Conservation (phyloP, 345 rosid genomes). For the Rubroshorea leprosula region DNA sequence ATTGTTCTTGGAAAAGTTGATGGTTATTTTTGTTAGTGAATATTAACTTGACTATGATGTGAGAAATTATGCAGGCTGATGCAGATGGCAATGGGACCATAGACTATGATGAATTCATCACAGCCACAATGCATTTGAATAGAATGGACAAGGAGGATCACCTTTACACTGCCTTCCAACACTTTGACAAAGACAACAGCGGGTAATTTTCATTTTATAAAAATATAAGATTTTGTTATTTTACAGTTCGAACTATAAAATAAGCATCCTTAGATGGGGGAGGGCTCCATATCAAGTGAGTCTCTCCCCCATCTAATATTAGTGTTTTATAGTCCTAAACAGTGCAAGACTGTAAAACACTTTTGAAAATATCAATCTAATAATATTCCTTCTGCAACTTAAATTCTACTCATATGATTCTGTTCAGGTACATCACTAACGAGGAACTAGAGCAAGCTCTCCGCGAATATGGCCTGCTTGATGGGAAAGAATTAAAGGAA, state of each 20-base stretch:
- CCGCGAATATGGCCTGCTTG: slow-evolving; percentile 69
- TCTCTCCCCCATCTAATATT: no score
- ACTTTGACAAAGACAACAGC: slow-evolving; percentile 78
- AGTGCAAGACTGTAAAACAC: no score
- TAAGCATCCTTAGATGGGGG: no score
- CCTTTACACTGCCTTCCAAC: slow-evolving; percentile 76
- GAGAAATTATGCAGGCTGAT: slow-evolving; percentile 49
- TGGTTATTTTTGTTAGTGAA: background rate
- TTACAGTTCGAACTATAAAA: background rate
- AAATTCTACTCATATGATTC: no score
- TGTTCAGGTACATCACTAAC: slow-evolving; percentile 56
- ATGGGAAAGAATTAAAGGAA: slow-evolving; percentile 70
- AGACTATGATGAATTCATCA: slow-evolving; percentile 72
- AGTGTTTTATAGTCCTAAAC: no score
- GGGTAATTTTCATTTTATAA: no score
- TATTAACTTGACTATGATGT: background rate
- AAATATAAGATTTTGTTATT: no score
- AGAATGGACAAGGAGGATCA: slow-evolving; percentile 73
- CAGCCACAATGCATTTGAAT: slow-evolving; percentile 81
- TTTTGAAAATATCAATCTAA: no score
- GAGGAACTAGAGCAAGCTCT: slow-evolving; percentile 93
- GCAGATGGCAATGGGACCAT: slow-evolving; percentile 80
- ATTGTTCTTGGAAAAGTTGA: no score
- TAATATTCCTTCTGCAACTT: no score
- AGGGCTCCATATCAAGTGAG: no score